Base-by-base conservation (phyloP, 495 filamentous ascomycete genomes). In the Chaetomidium leptoderma region DNA sequence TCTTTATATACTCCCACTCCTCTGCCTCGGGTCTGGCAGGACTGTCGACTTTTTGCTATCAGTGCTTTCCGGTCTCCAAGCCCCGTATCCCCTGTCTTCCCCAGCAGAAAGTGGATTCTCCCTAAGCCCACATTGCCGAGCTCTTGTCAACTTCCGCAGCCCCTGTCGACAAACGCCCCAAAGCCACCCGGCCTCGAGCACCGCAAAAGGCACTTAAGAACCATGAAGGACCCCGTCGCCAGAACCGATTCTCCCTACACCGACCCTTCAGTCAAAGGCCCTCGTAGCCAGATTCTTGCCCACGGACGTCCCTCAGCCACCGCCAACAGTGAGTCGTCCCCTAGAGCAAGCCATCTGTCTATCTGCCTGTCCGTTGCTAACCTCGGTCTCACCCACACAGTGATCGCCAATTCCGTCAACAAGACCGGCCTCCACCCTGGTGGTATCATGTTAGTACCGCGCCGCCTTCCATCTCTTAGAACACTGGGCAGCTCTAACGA, bases 371-470 rank as follows among this genome's bases (percentile, higher is more conserved):
- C 29, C 33, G 49, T 48, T 27, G 40, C 57, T 59, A 19, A 56
- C 53, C 24, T 43, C 24, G 11, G 33, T 53, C 10, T 40, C 48
- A 42, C 49, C 16, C 21, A 36, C 40, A 81, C 85, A 90, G 86
- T 91, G 80, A 76, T 87, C 71, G 45, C 65, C 56, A 82, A 80
- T 64, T 85, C 81, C 65, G 91, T 95, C 62, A 95, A 95, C 80
- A 90, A 90, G 76, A 95, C 90, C 67, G 83, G 82, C 60, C 83
- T 95, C 68, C 78, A 97, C 81, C 92, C 92, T 58, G 78, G 86
- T 72, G 92, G 92, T 85, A 89, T 97, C 51, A 81, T 88, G 91
- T 96, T 80, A 78, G 89, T 83, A 57, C 40, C 50, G 66, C 35
- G 3, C 58, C 58, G 2, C 29, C 42, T 42, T 55, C 62, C 46